These are phyloP conservation scores for Talaromyces funiculosus DNA, from an alignment of 2,329 filamentous ascomycete species.

Conservation along the genomic window DNA sequence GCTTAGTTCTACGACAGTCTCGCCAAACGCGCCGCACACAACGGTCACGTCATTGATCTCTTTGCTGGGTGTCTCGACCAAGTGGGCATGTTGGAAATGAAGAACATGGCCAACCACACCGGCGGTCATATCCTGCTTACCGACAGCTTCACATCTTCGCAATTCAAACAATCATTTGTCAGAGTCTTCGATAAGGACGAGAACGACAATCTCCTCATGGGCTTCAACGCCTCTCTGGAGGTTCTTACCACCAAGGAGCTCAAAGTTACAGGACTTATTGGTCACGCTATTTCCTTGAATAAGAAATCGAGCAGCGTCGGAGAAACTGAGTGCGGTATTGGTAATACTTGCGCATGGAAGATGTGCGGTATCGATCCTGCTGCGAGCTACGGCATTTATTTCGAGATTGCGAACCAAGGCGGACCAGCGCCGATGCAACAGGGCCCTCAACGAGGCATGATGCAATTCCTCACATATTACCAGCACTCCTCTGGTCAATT, in stretches of 20 bases:
- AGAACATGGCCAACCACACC: slow-evolving; percentile 89
- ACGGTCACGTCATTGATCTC: slow-evolving; percentile 95
- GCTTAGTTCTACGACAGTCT: slow-evolving; percentile 84
- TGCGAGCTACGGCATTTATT: slow-evolving; percentile 92
- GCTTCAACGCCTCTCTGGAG: slow-evolving; percentile 93
- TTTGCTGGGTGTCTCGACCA: slow-evolving; percentile 97
- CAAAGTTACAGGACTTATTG: slow-evolving; percentile 95
- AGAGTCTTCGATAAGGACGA: slow-evolving; percentile 96
- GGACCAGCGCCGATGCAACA: slow-evolving; percentile 80
- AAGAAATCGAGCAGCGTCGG: slow-evolving; percentile 97
- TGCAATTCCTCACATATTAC: slow-evolving; percentile 98
- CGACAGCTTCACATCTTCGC: slow-evolving; percentile 96
- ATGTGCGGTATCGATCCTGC: slow-evolving; percentile 97
- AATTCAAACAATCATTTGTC: slow-evolving; percentile 98
- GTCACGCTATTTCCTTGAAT: slow-evolving; percentile 92
- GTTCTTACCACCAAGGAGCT: slow-evolving; percentile 96
- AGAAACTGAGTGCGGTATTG: slow-evolving; percentile 96
- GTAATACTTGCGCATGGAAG: slow-evolving; percentile 98
- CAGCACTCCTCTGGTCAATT: slow-evolving; percentile 96
- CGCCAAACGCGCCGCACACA: slow-evolving; percentile 89
- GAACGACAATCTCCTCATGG: slow-evolving; percentile 93
- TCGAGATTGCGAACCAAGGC: slow-evolving; percentile 92
- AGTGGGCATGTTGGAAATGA: slow-evolving; percentile 96
- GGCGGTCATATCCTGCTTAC: slow-evolving; percentile 98
- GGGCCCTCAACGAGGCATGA: slow-evolving; percentile 84